phyloP scores from a whole-genome alignment of 352 stramenopile species.

The Thalassiosira ordinaria region DNA sequence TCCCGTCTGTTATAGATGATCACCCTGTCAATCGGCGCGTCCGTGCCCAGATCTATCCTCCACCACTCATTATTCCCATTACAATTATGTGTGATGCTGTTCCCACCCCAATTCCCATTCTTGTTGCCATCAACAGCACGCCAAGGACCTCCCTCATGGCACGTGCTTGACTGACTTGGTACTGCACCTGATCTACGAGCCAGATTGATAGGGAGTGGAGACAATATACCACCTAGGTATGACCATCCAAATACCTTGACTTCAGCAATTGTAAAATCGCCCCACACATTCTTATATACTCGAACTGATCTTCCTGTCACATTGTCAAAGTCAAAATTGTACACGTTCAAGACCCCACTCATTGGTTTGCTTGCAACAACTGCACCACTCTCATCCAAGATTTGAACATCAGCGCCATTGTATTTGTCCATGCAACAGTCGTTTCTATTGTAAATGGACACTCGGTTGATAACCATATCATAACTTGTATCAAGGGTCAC shows the following conservation, averaged over 20 bases:
- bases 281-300: constrained; percentile 2
- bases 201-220: too few relatives aligned
- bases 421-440: constrained; percentile 11
- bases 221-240: too few relatives aligned
- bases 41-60: background rate
- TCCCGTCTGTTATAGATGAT: background rate
- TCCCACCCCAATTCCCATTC: background rate
- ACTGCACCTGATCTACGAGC: too few relatives aligned
- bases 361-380: background rate
- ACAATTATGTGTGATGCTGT: constrained; percentile 21
- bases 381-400: background rate
- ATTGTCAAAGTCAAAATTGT: background rate
- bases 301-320: constrained; percentile 10
- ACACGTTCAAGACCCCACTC: background rate
- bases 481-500: background rate
- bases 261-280: constrained; percentile 25
- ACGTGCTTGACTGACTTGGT: constrained; percentile 12
- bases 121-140: constrained; percentile 31
- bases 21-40: background rate
- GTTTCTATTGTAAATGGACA: constrained; percentile 1
- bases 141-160: constrained; percentile 14
- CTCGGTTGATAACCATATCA: background rate
- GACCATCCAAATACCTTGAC: too few relatives aligned
- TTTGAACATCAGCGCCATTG: background rate
- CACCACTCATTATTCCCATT: background rate